Percentiles rank a stretch among this genome's conserved stretches.
Conservation (phyloP, 345 rosid species). For the Hibiscus syriacus region DNA sequence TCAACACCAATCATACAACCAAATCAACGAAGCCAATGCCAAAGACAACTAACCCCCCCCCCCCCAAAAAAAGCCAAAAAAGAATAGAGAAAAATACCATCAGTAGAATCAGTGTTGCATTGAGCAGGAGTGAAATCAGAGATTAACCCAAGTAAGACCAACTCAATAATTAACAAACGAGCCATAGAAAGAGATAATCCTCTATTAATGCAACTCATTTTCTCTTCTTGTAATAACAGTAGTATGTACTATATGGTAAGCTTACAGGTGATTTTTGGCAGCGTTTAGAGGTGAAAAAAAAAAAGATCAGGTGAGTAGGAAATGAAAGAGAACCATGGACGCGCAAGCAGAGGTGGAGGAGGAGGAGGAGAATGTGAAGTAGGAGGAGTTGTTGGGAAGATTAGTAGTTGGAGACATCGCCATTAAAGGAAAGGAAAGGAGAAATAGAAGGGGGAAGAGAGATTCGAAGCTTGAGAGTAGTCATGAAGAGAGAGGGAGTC, state of each 20-base stretch:
- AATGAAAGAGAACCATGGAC: slow-evolving; percentile 18
- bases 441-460: slow-evolving; percentile 7
- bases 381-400: slow-evolving; percentile 20
- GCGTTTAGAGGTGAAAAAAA: slow-evolving; percentile 12
- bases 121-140: slow-evolving; percentile 22
- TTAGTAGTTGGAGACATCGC: slow-evolving; percentile 25
- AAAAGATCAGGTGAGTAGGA: slow-evolving; percentile 16
- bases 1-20: neutral
- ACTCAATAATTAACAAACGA: slow-evolving; percentile 14
- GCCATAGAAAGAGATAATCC: slow-evolving; percentile 15
- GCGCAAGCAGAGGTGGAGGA: neutral
- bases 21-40: slow-evolving; percentile 18
- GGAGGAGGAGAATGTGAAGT: slow-evolving; percentile 12
- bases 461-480: slow-evolving; percentile 40
- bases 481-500: slow-evolving; percentile 24
- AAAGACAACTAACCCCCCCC: neutral
- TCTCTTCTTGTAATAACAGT: neutral
- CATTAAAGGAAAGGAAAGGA: slow-evolving; percentile 39
- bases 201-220: slow-evolving; percentile 22
- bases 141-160: slow-evolving; percentile 17
- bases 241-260: neutral
- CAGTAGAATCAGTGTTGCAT: slow-evolving; percentile 40
- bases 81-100: slow-evolving; percentile 22
- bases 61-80: neutral
- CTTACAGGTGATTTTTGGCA: neutral